A percentile compares a stretch with the other conserved stretches of the same genome.
phyloP scores from a whole-genome alignment of 495 filamentous ascomycete species.

The Stereocaulon alpinum region DNA sequence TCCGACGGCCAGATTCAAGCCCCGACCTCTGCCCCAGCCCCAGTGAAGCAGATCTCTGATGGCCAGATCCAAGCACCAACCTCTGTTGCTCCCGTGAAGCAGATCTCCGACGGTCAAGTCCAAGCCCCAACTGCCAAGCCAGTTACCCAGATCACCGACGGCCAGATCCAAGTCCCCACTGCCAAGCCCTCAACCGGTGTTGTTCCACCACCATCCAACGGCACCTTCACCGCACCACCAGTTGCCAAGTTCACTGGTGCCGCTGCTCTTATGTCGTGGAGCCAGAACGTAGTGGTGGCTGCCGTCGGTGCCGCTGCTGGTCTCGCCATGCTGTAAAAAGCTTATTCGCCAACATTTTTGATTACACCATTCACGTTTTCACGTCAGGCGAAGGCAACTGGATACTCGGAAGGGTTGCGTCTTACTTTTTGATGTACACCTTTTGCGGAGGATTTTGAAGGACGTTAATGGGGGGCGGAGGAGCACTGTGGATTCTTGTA shows the following conservation, averaged over 20 bases:
- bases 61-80: slow-evolving; percentile 23
- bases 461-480: slow-evolving; percentile 16
- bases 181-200: slow-evolving; percentile 15
- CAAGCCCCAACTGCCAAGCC: slow-evolving; percentile 20
- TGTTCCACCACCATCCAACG: slow-evolving; percentile 15
- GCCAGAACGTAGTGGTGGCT: slow-evolving; percentile 28
- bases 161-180: slow-evolving; percentile 10
- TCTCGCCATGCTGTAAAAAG: slow-evolving; percentile 33
- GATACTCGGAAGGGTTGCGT: not conserved
- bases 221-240: slow-evolving; percentile 17
- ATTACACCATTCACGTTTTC: not conserved
- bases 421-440: slow-evolving; percentile 11
- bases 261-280: slow-evolving; percentile 28
- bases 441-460: slow-evolving; percentile 1
- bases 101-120: slow-evolving; percentile 20
- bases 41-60: slow-evolving; percentile 23
- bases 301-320: slow-evolving; percentile 37
- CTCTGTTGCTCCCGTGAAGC: slow-evolving; percentile 11
- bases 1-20: slow-evolving; percentile 21
- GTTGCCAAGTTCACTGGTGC: slow-evolving; percentile 24
- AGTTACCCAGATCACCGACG: slow-evolving; percentile 11
- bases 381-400: not conserved
- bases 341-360: not conserved
- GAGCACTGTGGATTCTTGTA: slow-evolving; percentile 17
- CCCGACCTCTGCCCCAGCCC: slow-evolving; percentile 20